Evolutionary conservation across 2,329 filamentous ascomycete species (phyloP).

Genomic region (Penicillium sp.): DNA sequence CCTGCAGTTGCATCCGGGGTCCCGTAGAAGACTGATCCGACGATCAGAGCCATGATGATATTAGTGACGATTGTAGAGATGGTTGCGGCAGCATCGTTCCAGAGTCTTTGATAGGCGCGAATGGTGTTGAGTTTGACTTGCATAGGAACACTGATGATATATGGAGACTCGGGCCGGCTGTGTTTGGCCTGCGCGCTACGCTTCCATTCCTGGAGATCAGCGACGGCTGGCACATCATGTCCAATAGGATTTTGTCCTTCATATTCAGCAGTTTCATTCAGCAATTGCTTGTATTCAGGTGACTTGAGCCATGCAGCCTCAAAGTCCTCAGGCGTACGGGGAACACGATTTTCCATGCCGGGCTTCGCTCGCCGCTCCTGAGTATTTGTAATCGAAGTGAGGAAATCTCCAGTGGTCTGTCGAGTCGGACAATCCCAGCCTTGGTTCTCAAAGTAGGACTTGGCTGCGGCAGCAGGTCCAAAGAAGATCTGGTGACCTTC

Average conservation of each 20-base stretch:
- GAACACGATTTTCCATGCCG: conserved; percentile 63
- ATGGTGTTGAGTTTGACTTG: conserved; percentile 76
- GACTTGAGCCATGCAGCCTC: conserved; percentile 56
- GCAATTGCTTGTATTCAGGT: conserved; percentile 43
- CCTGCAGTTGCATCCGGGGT: conserved; percentile 61
- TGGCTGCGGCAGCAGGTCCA: conserved; percentile 60
- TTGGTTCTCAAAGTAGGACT: conserved; percentile 64
- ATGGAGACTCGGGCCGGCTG: conserved; percentile 68
- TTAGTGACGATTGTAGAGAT: conserved; percentile 65
- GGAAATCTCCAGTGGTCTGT: conserved; percentile 67
- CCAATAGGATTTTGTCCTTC: conserved; percentile 39
- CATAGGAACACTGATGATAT: conserved; percentile 69
- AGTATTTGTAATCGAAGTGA: conserved; percentile 66
- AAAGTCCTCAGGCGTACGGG: conserved; percentile 68
- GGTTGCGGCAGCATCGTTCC: conserved; percentile 71
- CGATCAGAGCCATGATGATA: conserved; percentile 70
- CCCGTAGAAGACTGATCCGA: conserved; percentile 78
- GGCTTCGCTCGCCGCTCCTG: conserved; percentile 54
- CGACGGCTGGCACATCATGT: conserved; percentile 26
- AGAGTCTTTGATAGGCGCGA: conserved; percentile 74
- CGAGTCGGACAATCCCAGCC: conserved; percentile 66
- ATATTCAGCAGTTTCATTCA: conserved; percentile 43
- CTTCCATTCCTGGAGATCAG: conserved; percentile 37
- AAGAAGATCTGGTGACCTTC: conserved; percentile 74
- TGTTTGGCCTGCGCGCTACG: conserved; percentile 39